These are phyloP conservation scores for Vigna nakashimae DNA, from an alignment of 306 rosid genomes.

Conservation along the genomic window DNA sequence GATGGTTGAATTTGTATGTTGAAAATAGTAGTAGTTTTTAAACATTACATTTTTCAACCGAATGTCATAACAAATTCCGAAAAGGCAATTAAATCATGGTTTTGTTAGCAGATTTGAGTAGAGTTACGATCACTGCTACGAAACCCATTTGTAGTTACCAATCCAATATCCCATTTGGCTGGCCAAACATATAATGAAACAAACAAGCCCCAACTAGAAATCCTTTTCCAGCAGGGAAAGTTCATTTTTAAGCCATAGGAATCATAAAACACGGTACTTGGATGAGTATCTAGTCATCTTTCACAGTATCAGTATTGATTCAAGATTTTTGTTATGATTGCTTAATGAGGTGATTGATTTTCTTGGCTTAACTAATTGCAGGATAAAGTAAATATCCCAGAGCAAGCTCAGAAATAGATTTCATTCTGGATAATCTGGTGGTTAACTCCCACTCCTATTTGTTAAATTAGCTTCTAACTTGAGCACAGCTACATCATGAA, in stretches of 20 bases:
- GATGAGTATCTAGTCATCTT: neutral
- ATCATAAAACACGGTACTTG: conserved; percentile 9
- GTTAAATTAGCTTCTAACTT: conserved; percentile 30
- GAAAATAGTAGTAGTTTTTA: neutral
- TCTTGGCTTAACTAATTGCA: conserved; percentile 43
- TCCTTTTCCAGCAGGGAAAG: conserved; percentile 1
- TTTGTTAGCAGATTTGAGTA: conserved; percentile 1
- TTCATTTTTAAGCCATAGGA: neutral
- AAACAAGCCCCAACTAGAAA: conserved; percentile 13
- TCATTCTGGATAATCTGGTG: conserved; percentile 34
- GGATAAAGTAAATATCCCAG: conserved; percentile 38
- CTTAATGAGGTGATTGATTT: conserved; percentile 27
- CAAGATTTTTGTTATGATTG: conserved; percentile 21
- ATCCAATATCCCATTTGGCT: neutral
- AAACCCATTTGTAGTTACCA: neutral
- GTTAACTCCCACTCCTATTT: conserved; percentile 37
- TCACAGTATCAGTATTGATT: neutral
- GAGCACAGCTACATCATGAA: conserved; percentile 57
- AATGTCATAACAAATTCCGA: neutral
- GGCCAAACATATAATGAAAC: neutral
- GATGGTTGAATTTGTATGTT: conserved; percentile 22
- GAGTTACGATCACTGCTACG: neutral
- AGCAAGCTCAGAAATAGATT: conserved; percentile 35
- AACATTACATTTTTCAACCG: neutral
- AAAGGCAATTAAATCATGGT: neutral